These are phyloP conservation scores for Castanospermum australe DNA, from an alignment of 306 rosid genomes.

Conservation along the genomic window DNA sequence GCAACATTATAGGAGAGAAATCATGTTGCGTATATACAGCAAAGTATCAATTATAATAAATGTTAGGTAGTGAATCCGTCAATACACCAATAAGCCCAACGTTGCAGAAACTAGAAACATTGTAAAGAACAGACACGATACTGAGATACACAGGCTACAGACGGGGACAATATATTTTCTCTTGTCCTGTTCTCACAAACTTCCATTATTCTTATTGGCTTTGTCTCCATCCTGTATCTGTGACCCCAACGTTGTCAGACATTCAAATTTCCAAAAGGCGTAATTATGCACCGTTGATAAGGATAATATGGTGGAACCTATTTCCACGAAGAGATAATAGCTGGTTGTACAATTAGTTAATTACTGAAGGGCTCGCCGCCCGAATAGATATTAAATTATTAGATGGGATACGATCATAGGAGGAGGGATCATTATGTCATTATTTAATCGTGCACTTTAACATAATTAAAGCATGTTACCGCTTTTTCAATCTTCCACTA, in stretches of 20 bases:
- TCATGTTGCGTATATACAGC: no score
- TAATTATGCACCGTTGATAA: neutral
- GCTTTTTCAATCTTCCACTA: no score
- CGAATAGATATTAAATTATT: neutral
- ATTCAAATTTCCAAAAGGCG: neutral
- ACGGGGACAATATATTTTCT: neutral
- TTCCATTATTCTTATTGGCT: neutral
- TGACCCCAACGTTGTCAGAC: neutral
- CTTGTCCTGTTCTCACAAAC: neutral
- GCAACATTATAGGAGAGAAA: no score
- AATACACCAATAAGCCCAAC: no score
- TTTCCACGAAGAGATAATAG: neutral
- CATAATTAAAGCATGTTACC: no score
- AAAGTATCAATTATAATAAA: no score
- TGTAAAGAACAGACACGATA: no score
- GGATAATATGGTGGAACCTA: neutral
- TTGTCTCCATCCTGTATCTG: neutral
- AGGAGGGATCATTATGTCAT: neutral
- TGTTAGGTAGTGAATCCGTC: no score
- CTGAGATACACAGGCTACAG: neutral
- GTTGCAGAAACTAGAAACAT: neutral
- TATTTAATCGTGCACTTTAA: no score
- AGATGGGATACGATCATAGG: no score
- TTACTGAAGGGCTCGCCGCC: neutral
- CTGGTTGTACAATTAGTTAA: neutral